These are phyloP conservation scores for Suillus ampliporus DNA, from an alignment of 768 basidiomycete genomes.

Conservation along the genomic window DNA sequence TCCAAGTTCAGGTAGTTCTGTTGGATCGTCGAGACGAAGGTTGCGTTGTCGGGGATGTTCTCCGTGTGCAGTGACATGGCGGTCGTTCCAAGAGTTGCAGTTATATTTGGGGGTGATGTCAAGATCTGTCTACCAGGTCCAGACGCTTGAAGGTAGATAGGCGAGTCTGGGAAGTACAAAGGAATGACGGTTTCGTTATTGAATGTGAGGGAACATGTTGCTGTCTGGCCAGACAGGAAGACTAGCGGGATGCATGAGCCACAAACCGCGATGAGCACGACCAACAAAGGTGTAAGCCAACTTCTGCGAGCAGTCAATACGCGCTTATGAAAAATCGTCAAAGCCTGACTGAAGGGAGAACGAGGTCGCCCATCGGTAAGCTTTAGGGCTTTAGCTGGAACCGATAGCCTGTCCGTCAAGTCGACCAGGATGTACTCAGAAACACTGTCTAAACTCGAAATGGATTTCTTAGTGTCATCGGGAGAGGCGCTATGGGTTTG, in stretches of 20 bases:
- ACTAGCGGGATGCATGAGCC: slow-evolving; percentile 72
- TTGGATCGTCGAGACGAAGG: slow-evolving; percentile 60
- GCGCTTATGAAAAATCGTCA: slow-evolving; percentile 79
- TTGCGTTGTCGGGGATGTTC: slow-evolving; percentile 57
- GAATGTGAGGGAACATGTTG: slow-evolving; percentile 55
- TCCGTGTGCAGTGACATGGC: slow-evolving; percentile 40
- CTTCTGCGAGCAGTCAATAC: slow-evolving; percentile 63
- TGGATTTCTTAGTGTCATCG: slow-evolving; percentile 35
- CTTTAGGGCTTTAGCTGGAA: slow-evolving; percentile 33
- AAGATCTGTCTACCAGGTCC: slow-evolving; percentile 45
- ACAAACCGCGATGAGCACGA: slow-evolving; percentile 59
- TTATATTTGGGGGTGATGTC: slow-evolving; percentile 59
- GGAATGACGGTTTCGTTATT: slow-evolving; percentile 44
- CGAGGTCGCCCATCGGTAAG: slow-evolving; percentile 58
- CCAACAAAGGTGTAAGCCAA: slow-evolving; percentile 69
- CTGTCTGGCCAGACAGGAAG: slow-evolving; percentile 57
- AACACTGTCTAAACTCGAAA: slow-evolving; percentile 14
- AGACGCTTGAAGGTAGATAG: slow-evolving; percentile 40
- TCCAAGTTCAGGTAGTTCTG: slow-evolving; percentile 58
- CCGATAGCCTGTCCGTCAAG: slow-evolving; percentile 3
- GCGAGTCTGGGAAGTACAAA: slow-evolving; percentile 61
- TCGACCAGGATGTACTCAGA: slow-evolving; percentile 9
- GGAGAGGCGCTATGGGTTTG: slow-evolving; percentile 15
- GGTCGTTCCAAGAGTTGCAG: slow-evolving; percentile 50
- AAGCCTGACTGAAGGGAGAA: slow-evolving; percentile 66